Conservation (phyloP, 2,329 filamentous ascomycete genomes). For the Pezicula neosporulosa region DNA sequence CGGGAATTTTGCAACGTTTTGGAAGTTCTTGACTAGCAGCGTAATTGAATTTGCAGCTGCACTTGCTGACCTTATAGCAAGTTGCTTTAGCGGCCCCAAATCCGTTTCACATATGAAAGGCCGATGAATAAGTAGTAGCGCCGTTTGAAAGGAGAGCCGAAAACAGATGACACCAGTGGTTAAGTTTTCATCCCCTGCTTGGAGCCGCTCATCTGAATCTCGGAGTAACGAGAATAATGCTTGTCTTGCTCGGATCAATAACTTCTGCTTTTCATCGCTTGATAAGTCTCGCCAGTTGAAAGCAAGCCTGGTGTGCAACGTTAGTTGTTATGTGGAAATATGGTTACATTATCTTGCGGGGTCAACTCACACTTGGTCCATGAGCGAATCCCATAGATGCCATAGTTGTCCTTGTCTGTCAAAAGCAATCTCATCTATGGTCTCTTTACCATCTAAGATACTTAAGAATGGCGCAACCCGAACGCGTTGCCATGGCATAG, state of each 20-base stretch:
- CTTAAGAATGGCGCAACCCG: slow-evolving; percentile 3
- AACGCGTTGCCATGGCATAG: slow-evolving; percentile 14
- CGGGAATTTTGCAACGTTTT: not conserved
- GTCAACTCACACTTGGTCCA: slow-evolving; percentile 9
- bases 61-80: not conserved
- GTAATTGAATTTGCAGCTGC: not conserved
- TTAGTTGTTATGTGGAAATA: not conserved
- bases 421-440: slow-evolving; percentile 10
- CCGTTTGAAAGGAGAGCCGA: not conserved
- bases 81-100: not conserved
- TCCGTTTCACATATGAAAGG: not conserved
- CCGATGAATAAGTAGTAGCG: not conserved
- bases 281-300: not conserved
- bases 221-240: not conserved
- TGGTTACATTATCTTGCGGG: not conserved
- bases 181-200: not conserved
- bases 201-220: not conserved
- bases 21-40: not conserved
- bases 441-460: not conserved
- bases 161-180: not conserved
- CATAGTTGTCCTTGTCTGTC: slow-evolving; percentile 9
- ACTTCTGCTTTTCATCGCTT: not conserved
- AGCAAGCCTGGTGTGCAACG: not conserved
- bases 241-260: not conserved
- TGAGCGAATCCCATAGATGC: slow-evolving; percentile 16